Conservation (phyloP, 805 yeast genomes). For the Starmerella geochares region DNA sequence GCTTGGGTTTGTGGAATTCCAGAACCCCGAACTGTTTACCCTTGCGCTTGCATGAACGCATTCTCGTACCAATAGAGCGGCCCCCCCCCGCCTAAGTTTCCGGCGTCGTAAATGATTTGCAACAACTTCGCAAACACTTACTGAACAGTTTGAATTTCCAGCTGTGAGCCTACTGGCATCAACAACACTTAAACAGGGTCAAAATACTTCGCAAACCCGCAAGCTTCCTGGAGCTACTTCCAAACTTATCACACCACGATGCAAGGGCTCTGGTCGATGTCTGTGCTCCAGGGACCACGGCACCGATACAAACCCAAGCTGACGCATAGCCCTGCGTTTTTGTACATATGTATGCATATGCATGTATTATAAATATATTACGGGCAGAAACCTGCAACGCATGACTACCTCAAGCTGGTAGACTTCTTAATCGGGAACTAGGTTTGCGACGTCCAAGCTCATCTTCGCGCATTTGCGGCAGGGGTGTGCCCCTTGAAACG, state of each 20-base stretch:
- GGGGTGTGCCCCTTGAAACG: neutral
- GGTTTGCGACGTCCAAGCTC: neutral
- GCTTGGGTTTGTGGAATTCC: neutral
- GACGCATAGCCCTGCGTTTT: neutral
- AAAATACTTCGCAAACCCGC: no score
- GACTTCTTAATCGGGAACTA: no score
- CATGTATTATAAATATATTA: neutral
- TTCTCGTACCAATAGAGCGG: neutral
- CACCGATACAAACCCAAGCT: neutral
- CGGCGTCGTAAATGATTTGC: neutral
- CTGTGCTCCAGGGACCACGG: neutral
- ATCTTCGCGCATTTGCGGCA: neutral
- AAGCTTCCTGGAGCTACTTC: no score
- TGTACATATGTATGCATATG: neutral
- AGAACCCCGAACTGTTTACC: neutral
- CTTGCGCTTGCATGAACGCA: neutral
- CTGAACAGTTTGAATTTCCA: neutral
- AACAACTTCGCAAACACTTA: neutral
- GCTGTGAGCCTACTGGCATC: no score
- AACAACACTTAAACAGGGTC: no score
- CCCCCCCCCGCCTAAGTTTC: neutral
- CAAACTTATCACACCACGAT: no score
- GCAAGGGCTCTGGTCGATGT: no score
- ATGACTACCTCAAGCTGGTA: neutral
- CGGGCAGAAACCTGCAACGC: no score